Conservation (phyloP, 192 early-diverging fungal genomes). For the Coemansia sp. region DNA sequence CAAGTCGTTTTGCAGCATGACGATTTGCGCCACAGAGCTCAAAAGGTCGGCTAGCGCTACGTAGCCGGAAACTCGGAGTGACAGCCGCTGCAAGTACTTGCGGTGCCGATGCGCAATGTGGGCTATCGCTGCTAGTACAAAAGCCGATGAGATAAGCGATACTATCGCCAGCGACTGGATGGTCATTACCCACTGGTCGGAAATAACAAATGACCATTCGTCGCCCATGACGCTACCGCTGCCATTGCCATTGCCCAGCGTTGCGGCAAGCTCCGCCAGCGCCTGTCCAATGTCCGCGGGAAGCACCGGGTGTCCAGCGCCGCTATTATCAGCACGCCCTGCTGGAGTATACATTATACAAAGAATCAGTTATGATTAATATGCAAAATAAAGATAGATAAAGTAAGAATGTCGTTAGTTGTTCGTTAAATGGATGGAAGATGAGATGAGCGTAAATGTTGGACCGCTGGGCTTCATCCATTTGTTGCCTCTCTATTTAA, state of each 20-base stretch:
- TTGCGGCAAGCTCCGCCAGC: background rate
- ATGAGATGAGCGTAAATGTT: background rate
- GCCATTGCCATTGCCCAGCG: conserved; percentile 1
- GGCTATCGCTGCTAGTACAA: conserved; percentile 8
- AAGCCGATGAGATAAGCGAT: conserved; percentile 25
- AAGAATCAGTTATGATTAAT: background rate
- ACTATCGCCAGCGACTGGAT: conserved; percentile 29
- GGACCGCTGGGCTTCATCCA: background rate
- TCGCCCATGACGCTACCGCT: background rate
- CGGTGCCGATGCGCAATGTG: conserved; percentile 17
- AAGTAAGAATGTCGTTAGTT: background rate
- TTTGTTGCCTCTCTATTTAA: background rate
- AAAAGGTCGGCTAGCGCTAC: conserved; percentile 25
- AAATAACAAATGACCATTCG: conserved; percentile 37
- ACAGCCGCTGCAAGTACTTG: conserved; percentile 32
- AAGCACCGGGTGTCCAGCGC: background rate
- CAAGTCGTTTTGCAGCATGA: conserved; percentile 29
- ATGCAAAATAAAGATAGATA: background rate
- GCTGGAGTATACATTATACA: conserved; percentile 1
- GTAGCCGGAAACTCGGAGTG: conserved; percentile 35
- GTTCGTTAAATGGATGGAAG: background rate
- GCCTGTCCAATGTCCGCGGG: background rate
- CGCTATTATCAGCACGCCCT: background rate
- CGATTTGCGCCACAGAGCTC: conserved; percentile 18
- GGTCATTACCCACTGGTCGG: conserved; percentile 18